Base-by-base conservation (phyloP, 805 yeast genomes). In the Scheffersomyces ergatensis region DNA sequence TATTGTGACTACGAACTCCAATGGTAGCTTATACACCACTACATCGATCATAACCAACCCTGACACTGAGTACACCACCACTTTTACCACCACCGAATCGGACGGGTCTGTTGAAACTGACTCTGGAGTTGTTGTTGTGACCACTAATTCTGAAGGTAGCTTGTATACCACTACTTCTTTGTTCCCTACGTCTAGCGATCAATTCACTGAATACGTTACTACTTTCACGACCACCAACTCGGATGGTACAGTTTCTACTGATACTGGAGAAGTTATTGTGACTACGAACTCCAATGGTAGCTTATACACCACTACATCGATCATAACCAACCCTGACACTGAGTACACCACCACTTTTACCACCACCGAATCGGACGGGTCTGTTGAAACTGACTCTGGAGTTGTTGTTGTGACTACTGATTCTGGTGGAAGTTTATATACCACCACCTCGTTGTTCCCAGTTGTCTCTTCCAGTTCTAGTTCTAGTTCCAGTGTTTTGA, bases 141-240 rank as follows among this genome's bases (percentile, higher is more conserved):
- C n/a, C 7, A 26, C 29, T 7, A 12, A 26, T 14, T 26, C 29
- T 13, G n/a, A 8, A 9, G 29, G 29, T 26, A 8, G 13, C 5
- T 26, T 8, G n/a, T 43, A 36, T 39, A 49, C 55, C 20, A 40
- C n/a, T 8, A 47, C 13, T 37, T 45, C 19, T 40, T 25, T 26
- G 39, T 23, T 27, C 2, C 17, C 25, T 16, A 27, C 42, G 20
- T 42, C 44, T n/a, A n/a, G n/a, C n/a, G n/a, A n/a, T n/a, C n/a
- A n/a, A n/a, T n/a, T n/a, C n/a, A 9, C 9, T 21, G 45, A 23
- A 5, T 37, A 38, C 38, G 41, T 44, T 21, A 36, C 46, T 13
- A 26, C 42, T 23, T 25, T 42, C 17, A 33, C 39, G 13, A 43
- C 42, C 17, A 43, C 44, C n/a, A 26, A 27, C 14, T 3, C 38